Evolutionary conservation across 2,329 filamentous ascomycete species (phyloP).

Genomic region (Pyrenophora teres): DNA sequence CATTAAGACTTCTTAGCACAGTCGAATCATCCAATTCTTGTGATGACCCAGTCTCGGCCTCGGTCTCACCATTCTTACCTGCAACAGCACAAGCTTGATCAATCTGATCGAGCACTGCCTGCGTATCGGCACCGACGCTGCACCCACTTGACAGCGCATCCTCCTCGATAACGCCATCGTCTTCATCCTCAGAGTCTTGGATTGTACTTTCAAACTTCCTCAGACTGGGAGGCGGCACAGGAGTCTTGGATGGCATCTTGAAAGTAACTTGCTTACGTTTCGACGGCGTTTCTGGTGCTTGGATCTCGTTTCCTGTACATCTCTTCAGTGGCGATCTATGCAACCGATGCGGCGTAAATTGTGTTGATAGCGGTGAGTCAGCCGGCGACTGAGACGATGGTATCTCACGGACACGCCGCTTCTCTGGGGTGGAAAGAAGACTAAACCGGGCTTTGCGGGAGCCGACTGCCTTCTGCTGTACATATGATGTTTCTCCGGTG

Average conservation of each 20-base stretch:
- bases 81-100: constrained; percentile 31
- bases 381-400: constrained; percentile 45
- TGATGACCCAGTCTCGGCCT: constrained; percentile 1
- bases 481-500: not conserved
- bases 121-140: constrained; percentile 29
- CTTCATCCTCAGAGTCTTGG: constrained; percentile 43
- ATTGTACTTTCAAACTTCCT: constrained; percentile 38
- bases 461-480: not conserved
- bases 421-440: constrained; percentile 41
- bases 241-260: constrained; percentile 14
- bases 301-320: constrained; percentile 13
- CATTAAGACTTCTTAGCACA: not conserved
- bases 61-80: not conserved
- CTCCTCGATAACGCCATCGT: constrained; percentile 29
- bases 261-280: constrained; percentile 41
- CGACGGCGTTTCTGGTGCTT: constrained; percentile 31
- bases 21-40: constrained; percentile 11
- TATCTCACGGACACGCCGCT: constrained; percentile 37
- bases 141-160: constrained; percentile 5
- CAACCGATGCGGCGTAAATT: constrained; percentile 26
- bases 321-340: constrained; percentile 22
- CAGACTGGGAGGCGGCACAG: constrained; percentile 19
- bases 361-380: constrained; percentile 37
- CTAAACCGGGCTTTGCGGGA: constrained; percentile 29
- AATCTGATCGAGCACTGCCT: constrained; percentile 33